Conservation (phyloP, 331 rosid genomes). For the Stylosanthes scabra region DNA sequence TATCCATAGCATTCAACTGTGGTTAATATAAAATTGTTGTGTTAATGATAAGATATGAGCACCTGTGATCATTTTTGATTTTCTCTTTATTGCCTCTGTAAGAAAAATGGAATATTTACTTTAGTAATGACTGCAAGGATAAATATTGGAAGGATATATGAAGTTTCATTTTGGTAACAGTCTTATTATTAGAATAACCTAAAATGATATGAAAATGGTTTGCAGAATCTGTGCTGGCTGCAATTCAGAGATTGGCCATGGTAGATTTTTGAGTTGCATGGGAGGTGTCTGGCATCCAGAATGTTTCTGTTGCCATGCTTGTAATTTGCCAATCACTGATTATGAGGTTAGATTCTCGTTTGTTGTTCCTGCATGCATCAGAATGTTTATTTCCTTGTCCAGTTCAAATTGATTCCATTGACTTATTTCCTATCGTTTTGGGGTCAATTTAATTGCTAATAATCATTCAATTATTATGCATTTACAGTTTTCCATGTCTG, state of each 20-base stretch:
- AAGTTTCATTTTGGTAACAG: slow-evolving; percentile 29
- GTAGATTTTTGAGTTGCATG: slow-evolving; percentile 60
- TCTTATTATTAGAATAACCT: slow-evolving; percentile 13
- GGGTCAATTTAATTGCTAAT: slow-evolving; percentile 20
- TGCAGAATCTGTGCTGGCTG: slow-evolving; percentile 89
- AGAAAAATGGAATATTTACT: slow-evolving; percentile 16
- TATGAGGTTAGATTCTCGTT: slow-evolving; percentile 61
- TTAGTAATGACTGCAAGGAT: not conserved
- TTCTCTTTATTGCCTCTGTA: slow-evolving; percentile 18
- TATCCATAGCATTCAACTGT: slow-evolving; percentile 10
- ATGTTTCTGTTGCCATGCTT: slow-evolving; percentile 78
- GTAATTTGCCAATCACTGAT: slow-evolving; percentile 81
- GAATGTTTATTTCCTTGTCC: slow-evolving; percentile 28
- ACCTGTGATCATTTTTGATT: slow-evolving; percentile 17
- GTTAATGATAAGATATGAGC: slow-evolving; percentile 6
- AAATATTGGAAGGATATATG: slow-evolving; percentile 17
- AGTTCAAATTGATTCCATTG: slow-evolving; percentile 18
- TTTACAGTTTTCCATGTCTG: slow-evolving; percentile 74
- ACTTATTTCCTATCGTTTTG: slow-evolving; percentile 10
- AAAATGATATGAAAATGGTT: slow-evolving; percentile 29
- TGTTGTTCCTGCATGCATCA: not conserved
- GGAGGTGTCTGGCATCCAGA: slow-evolving; percentile 84
- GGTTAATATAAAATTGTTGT: not conserved
- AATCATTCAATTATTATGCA: slow-evolving; percentile 38
- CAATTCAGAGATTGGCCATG: slow-evolving; percentile 71